These are phyloP conservation scores for Cyclotella distinguenda DNA, from an alignment of 108 stramenopile species.

Conservation along the genomic window DNA sequence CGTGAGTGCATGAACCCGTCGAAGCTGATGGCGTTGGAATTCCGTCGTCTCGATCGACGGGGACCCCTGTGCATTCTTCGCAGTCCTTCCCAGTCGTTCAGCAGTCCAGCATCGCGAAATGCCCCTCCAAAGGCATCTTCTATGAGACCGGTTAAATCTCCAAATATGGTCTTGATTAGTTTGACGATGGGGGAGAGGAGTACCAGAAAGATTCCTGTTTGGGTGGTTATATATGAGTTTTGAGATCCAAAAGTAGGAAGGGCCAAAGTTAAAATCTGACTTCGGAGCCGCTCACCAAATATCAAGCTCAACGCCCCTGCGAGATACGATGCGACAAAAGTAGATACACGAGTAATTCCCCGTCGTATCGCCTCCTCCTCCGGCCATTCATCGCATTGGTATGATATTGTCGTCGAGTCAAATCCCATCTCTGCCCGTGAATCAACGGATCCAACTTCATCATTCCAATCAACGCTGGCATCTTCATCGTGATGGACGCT, in stretches of 20 bases:
- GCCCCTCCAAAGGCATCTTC: constrained; percentile 18
- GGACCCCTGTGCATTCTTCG: constrained; percentile 10
- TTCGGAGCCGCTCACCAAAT: constrained; percentile 12
- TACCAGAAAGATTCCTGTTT: constrained; percentile 23
- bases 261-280: not conserved
- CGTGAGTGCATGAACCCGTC: not conserved
- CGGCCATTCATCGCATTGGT: not conserved
- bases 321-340: constrained; percentile 24
- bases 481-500: too few species aligned
- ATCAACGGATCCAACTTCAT: not conserved
- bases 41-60: not conserved
- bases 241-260: not conserved
- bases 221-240: not conserved
- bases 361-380: constrained; percentile 35
- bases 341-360: constrained; percentile 23
- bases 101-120: constrained; percentile 4
- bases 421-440: not conserved
- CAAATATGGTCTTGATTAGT: constrained; percentile 22
- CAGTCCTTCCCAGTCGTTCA: constrained; percentile 13
- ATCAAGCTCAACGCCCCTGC: constrained; percentile 25
- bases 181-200: constrained; percentile 26
- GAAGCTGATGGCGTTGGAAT: not conserved
- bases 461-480: too few species aligned
- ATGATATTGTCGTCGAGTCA: not conserved
- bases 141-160: constrained; percentile 23